Conservation (phyloP, 2,329 filamentous ascomycete genomes). For the Penicillium hesseltinei region DNA sequence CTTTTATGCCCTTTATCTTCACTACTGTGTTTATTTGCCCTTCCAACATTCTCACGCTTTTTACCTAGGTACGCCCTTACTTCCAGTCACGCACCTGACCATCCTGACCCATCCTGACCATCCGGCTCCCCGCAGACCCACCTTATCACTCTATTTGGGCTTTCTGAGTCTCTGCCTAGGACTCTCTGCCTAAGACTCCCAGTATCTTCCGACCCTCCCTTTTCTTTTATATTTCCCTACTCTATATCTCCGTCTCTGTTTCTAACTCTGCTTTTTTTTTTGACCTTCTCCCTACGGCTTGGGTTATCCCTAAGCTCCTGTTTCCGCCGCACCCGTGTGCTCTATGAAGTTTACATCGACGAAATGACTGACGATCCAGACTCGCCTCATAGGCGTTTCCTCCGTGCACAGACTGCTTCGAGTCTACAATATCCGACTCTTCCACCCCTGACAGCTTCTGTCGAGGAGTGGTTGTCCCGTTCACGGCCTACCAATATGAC, state of each 20-base stretch:
- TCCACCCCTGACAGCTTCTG: conserved; percentile 39
- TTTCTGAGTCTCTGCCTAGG: conserved; percentile 3
- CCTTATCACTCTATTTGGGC: conserved; percentile 13
- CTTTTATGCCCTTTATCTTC: background rate
- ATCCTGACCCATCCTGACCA: conserved; percentile 1
- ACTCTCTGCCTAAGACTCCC: background rate
- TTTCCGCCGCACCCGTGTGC: conserved; percentile 6
- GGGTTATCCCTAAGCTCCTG: conserved; percentile 7
- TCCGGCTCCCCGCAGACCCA: conserved; percentile 11
- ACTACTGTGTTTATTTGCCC: background rate
- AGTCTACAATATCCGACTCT: conserved; percentile 44
- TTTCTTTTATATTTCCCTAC: background rate
- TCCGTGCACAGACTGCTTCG: conserved; percentile 28
- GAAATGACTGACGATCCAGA: conserved; percentile 41
- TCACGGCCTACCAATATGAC: conserved; percentile 44
- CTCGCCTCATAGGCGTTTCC: conserved; percentile 29
- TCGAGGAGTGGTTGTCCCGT: conserved; percentile 43
- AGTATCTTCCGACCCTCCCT: conserved; percentile 9
- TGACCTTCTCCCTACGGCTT: background rate
- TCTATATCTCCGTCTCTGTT: background rate
- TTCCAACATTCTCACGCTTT: background rate
- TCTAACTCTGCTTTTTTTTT: conserved; percentile 8
- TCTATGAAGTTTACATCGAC: conserved; percentile 11
- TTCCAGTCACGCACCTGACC: conserved; percentile 2
- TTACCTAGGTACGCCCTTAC: background rate